Conservation (phyloP, 805 yeast genomes). For the Starmerella potacharoeniae region DNA sequence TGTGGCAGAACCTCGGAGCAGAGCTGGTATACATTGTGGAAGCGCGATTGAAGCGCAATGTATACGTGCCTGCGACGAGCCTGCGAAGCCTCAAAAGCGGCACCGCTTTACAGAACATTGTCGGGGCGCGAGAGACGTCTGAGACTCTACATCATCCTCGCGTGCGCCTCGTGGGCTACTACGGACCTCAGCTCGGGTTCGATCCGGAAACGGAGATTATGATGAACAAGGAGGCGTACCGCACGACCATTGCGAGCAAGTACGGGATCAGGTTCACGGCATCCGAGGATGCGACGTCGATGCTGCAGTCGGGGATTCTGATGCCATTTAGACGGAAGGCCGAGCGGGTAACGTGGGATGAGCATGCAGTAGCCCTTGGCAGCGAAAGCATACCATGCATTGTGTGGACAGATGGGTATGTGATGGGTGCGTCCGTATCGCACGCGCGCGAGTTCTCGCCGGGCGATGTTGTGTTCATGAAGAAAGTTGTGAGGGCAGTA, state of each 20-base stretch:
- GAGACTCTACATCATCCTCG: not conserved
- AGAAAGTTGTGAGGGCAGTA: slow-evolving; percentile 24
- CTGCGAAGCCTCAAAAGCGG: not conserved
- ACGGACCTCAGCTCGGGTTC: not conserved
- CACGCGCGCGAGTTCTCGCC: slow-evolving; percentile 22
- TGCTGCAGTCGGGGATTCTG: slow-evolving; percentile 9
- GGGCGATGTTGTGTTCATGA: slow-evolving; percentile 25
- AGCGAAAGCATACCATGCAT: not conserved
- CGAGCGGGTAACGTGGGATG: not conserved
- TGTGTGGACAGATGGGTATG: slow-evolving; percentile 20
- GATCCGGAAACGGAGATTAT: not conserved
- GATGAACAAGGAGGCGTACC: not conserved
- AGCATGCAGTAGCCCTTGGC: not conserved
- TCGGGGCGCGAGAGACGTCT: not conserved
- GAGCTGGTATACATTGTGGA: slow-evolving; percentile 25
- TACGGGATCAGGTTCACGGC: slow-evolving; percentile 11
- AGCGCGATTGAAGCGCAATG: slow-evolving; percentile 8
- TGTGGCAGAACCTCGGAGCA: slow-evolving; percentile 21
- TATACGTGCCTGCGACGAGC: not conserved
- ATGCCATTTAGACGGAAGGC: slow-evolving; percentile 16
- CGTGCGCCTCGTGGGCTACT: slow-evolving; percentile 5
- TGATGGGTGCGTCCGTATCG: slow-evolving; percentile 23
- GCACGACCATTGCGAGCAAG: slow-evolving; percentile 10
- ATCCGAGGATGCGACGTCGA: not conserved
- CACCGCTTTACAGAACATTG: not conserved